Percentiles rank a stretch among this genome's conserved stretches.
Evolutionary conservation across 345 rosid genomes (phyloP).

Genomic region (Eucalyptus camaldulensis): DNA sequence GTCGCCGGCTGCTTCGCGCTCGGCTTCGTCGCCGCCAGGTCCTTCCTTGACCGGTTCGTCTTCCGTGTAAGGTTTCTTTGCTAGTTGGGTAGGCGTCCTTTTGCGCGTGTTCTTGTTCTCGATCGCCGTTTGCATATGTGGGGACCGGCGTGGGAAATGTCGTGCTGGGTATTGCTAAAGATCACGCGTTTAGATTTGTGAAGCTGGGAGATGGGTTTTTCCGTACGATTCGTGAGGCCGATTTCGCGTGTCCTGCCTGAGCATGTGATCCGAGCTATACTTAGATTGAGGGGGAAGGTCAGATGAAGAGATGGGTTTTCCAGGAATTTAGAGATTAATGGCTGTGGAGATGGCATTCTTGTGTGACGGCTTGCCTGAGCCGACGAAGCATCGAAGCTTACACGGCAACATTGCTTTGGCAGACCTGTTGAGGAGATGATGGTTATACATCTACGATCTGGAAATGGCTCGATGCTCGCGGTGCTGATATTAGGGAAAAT

Average conservation of each 20-base stretch:
- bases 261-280: not conserved
- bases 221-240: not conserved
- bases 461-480: not conserved
- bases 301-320: not conserved
- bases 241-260: not conserved
- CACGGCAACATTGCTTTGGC: not conserved
- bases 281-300: not conserved
- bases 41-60: constrained; percentile 65
- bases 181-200: not conserved
- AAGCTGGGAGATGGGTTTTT: not conserved
- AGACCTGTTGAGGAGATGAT: not conserved
- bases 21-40: constrained; percentile 53
- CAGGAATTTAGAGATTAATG: not conserved
- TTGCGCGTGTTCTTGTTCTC: not conserved
- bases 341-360: not conserved
- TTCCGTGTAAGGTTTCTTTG: constrained; percentile 49
- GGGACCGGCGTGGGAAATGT: not conserved
- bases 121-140: not conserved
- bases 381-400: not conserved
- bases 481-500: not conserved
- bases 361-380: not conserved
- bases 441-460: not conserved
- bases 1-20: constrained; percentile 52
- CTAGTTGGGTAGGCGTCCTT: not conserved
- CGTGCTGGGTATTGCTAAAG: not conserved